Conservation (phyloP, 257 asterid species). For the Solanum appendiculatum region DNA sequence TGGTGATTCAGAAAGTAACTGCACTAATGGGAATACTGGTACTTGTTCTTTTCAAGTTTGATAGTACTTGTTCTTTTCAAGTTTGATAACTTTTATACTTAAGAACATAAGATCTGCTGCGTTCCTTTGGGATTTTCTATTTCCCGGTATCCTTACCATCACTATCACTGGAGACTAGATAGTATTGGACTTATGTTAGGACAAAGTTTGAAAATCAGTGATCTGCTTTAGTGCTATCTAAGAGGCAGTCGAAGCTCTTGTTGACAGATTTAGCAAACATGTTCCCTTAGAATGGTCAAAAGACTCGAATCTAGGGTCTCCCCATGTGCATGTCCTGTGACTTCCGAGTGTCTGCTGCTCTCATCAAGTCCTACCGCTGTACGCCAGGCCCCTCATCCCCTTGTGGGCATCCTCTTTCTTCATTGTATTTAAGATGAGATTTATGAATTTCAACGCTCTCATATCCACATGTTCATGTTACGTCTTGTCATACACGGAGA, state of each 20-base stretch:
- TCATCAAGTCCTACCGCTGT: neutral
- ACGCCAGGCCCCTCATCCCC: neutral
- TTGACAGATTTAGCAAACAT: neutral
- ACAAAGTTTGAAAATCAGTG: neutral
- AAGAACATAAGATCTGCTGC: neutral
- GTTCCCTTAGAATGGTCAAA: neutral
- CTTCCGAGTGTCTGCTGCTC: neutral
- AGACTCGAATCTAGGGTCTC: neutral
- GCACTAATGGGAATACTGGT: conserved; percentile 95
- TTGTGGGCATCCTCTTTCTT: neutral
- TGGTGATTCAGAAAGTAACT: conserved; percentile 79
- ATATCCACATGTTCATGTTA: neutral
- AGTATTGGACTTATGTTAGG: neutral
- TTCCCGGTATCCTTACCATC: neutral
- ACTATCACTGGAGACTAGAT: neutral
- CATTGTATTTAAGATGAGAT: neutral
- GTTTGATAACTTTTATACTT: neutral
- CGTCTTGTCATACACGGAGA: neutral
- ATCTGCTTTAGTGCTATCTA: neutral
- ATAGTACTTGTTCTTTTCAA: conserved; percentile 18
- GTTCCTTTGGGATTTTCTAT: neutral
- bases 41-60: neutral
- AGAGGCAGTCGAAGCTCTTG: neutral
- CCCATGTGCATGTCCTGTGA: neutral
- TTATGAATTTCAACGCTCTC: neutral